A percentile compares a stretch with the other conserved stretches of the same genome.
Conservation (phyloP, 2,329 filamentous ascomycete genomes). For the Fusarium phyllophilum region DNA sequence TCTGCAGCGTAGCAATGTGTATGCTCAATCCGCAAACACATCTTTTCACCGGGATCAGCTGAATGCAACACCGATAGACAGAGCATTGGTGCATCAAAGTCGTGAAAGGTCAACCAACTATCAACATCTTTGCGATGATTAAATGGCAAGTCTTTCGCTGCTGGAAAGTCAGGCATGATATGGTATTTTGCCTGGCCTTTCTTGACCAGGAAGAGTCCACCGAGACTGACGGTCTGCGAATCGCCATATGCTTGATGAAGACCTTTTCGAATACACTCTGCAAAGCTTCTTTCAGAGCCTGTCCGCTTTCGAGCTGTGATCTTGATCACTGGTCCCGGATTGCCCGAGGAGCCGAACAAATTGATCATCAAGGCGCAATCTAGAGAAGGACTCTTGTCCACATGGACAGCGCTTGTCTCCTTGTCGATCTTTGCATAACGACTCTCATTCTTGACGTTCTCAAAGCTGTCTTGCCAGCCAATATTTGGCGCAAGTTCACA, state of each 20-base stretch:
- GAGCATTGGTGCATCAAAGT: neutral
- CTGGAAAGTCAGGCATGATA: neutral
- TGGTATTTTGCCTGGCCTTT: neutral
- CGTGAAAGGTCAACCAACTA: neutral
- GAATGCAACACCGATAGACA: accelerated
- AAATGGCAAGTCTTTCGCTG: neutral
- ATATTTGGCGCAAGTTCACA: neutral
- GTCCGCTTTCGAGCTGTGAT: slow-evolving; percentile 44
- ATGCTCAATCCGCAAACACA: slow-evolving; percentile 53
- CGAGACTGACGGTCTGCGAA: neutral
- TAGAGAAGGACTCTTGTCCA: slow-evolving; percentile 39
- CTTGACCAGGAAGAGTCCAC: neutral
- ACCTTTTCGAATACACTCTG: neutral
- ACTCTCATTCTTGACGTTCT: neutral
- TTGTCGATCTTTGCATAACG: slow-evolving; percentile 40
- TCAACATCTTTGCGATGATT: neutral
- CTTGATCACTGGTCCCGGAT: slow-evolving; percentile 47
- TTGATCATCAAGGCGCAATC: slow-evolving; percentile 56
- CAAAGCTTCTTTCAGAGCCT: neutral
- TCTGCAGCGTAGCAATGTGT: slow-evolving; percentile 55
- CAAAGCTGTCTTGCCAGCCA: neutral
- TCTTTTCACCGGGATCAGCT: accelerated
- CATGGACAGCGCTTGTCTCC: slow-evolving; percentile 30
- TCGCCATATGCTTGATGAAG: neutral
- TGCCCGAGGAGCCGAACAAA: slow-evolving; percentile 51